Base-by-base conservation (phyloP, 441 rosid genomes). In the Gossypium schwendimanii region DNA sequence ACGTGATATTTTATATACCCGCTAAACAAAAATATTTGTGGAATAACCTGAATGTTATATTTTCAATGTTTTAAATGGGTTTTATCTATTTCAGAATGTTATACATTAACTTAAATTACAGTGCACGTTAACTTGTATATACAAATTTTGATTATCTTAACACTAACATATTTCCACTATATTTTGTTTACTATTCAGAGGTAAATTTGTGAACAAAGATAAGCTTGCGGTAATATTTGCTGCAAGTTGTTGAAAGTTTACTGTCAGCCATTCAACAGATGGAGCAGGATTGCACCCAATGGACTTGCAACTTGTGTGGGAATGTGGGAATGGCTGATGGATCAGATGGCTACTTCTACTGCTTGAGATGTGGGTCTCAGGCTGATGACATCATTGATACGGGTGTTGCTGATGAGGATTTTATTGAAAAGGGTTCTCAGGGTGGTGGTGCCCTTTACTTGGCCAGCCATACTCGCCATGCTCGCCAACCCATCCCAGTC, bases 341-440 rank as follows among this genome's bases (percentile, higher is more conserved):
- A 61, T 60, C 58, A 3, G 84, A 88, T 33, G 88, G 91, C 18
- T 84, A 73, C 78, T 84, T 65, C 76, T 84, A 80, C 79, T 87
- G 90, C 80, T 54, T 67, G 58, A 63, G 73, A 6, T 87, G 94
- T 67, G 61, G 73, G 14, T 47, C 84, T 55, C 83, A 78, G 69
- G 87, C 84, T 45, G 84, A 84, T 8, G 88, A 80, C 61, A 44
- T 84, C 72, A 69, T 81, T n/a, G 82, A 81, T 24, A 87, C 87
- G 3, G 88, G 83, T 54, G 83, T 83, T 50, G 91, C 87, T 41
- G 88, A 81, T 31, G 94, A 86, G 73, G 89, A 86, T 75, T 85
- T 84, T 63, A 59, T 80, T 63, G 86, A 74, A 28, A 76, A 74
- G 24, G 90, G 77, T 66, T 77, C 69, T 12, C 81, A 73, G 10